Base-by-base conservation (phyloP, 208 protist species). In the Leishmania turanica region DNA sequence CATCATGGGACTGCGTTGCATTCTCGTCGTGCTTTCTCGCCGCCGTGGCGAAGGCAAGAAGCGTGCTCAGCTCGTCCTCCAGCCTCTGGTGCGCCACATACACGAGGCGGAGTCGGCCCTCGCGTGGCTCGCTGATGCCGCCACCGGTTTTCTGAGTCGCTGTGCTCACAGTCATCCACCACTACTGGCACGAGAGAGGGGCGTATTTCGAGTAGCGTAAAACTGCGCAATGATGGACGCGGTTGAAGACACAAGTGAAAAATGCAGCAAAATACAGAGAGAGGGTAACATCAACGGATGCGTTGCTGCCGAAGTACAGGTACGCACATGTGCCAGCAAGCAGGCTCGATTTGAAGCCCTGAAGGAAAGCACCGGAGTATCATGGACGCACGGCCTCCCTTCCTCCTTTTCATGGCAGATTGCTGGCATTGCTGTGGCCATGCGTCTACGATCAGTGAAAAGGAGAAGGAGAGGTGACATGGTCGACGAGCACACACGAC, bases 11-110 rank as follows among this genome's bases (percentile, higher is more conserved):
- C 34, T 34, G 75, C 15, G 31, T 37, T 13, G 54, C 53, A 34
- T 15, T 86, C 0, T 13, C 17, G 51, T 77, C 24, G 72, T 80
- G 72, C 49, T 77, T 78, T 42, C 64, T 62, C 27, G 79, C 84
- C 31, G 80, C 80, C 8, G 45, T 42, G 17, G 72, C 21, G 64
- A 80, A 82, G n/a, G 81, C 77, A 54, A 37, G 75, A 24, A 87
- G 11, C 9, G 76, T 82, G 66, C 65, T 66, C 54, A 90, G 68
- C 21, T 76, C 79, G 37, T 82, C 69, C 74, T 91, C 88, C 65
- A 91, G 84, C 40, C 51, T 51, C 72, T 90, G 84, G 62, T 88
- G 83, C 47, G 78, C 77, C 68, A 65, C 68, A 73, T 88, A 88
- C 47, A 86, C 72, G 47, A 86, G 82, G 45, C 79, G 78, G 2